Conservation (phyloP, 192 early-diverging fungal genomes). For the Coemansia sp. region DNA sequence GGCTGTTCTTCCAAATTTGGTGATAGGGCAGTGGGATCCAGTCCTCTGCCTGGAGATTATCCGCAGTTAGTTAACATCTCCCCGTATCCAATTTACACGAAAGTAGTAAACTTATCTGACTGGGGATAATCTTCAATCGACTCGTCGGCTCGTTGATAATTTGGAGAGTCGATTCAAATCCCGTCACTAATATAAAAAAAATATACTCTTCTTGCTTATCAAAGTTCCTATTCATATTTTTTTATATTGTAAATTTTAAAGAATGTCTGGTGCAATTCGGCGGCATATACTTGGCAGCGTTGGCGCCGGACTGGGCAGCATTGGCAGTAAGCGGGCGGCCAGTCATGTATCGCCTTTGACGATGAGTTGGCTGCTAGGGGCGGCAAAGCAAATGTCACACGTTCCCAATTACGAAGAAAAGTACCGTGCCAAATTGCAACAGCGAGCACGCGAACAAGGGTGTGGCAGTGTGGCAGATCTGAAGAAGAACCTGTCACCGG, state of each 20-base stretch:
- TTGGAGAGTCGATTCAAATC: neutral
- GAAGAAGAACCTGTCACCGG: slow-evolving; percentile 9
- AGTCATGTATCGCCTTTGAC: slow-evolving; percentile 38
- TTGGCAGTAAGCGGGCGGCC: slow-evolving; percentile 18
- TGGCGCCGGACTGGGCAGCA: neutral
- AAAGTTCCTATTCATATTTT: neutral
- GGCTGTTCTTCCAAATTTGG: too few relatives aligned
- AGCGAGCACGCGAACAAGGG: slow-evolving; percentile 58
- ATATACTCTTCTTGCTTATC: neutral
- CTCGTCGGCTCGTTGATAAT: neutral
- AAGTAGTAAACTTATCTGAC: too few relatives aligned
- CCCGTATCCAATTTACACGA: too few relatives aligned
- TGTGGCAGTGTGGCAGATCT: slow-evolving; percentile 38
- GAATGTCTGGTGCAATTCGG: slow-evolving; percentile 8
- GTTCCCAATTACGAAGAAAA: slow-evolving; percentile 62
- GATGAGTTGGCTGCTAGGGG: slow-evolving; percentile 16
- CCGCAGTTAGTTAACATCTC: too few relatives aligned
- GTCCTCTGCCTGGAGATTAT: neutral
- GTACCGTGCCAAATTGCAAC: slow-evolving; percentile 67
- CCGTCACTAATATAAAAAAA: neutral
- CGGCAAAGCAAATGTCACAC: slow-evolving; percentile 50
- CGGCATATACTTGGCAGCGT: neutral
- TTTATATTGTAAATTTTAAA: neutral
- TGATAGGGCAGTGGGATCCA: too few relatives aligned
- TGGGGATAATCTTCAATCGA: neutral